phyloP scores from a whole-genome alignment of 2,329 filamentous ascomycete species.

The Botrytis squamosa region DNA sequence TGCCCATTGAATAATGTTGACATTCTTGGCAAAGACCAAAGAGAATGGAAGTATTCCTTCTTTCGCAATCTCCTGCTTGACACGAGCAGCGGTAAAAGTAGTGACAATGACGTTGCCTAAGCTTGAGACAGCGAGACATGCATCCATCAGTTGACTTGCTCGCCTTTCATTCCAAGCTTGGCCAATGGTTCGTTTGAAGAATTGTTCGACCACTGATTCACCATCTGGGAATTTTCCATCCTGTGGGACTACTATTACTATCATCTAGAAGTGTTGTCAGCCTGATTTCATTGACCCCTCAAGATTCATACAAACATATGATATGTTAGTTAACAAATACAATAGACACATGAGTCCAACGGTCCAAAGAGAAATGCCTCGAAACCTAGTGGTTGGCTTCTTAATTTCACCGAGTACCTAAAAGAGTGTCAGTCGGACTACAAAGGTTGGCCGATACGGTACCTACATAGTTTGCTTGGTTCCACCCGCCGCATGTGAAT shows the following conservation, averaged over 20 bases:
- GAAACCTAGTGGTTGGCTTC: conserved; percentile 30
- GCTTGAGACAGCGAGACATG: conserved; percentile 52
- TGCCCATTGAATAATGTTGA: conserved; percentile 39
- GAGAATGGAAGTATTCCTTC: conserved; percentile 50
- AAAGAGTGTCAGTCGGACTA: conserved; percentile 42
- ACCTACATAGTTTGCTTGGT: conserved; percentile 46
- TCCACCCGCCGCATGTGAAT: conserved; percentile 44
- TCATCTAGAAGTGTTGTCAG: conserved; percentile 30
- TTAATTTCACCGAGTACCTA: conserved; percentile 27
- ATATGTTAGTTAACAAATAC: conserved; percentile 43
- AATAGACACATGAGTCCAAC: conserved; percentile 38
- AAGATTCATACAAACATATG: conserved; percentile 42
- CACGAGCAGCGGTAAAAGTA: conserved; percentile 54
- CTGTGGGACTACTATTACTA: conserved; percentile 23
- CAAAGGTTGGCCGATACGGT: not conserved
- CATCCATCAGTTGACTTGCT: conserved; percentile 42
- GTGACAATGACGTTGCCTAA: conserved; percentile 51
- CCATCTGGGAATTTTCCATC: not conserved
- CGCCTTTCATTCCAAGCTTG: conserved; percentile 30
- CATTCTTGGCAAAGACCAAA: conserved; percentile 45
- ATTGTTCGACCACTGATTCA: conserved; percentile 37
- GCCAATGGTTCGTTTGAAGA: conserved; percentile 41
- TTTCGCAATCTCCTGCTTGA: conserved; percentile 62
- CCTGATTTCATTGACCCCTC: not conserved
- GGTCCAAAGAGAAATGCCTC: conserved; percentile 26